Percentiles rank a stretch among this genome's conserved stretches.
phyloP scores from a whole-genome alignment of 2,329 filamentous ascomycete genomes.

The Pezicula carpinea region DNA sequence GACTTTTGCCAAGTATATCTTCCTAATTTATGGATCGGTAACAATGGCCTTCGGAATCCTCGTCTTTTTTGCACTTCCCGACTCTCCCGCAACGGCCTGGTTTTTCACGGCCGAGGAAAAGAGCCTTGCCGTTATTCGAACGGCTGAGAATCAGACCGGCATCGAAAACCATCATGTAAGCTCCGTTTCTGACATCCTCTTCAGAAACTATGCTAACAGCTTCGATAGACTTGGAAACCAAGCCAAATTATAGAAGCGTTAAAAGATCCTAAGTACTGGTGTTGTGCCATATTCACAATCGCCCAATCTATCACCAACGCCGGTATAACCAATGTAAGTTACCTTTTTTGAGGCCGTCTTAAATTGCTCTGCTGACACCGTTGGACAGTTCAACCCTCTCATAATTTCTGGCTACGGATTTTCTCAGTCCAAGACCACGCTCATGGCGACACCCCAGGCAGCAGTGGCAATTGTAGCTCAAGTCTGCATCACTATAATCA shows the following conservation, averaged over 20 bases:
- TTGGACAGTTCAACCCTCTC: conserved; percentile 26
- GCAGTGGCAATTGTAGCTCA: conserved; percentile 2
- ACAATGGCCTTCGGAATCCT: conserved; percentile 26
- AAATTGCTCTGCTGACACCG: neutral
- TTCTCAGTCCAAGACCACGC: conserved; percentile 26
- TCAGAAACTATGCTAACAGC: neutral
- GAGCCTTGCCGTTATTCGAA: conserved; percentile 25
- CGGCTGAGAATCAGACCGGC: conserved; percentile 5
- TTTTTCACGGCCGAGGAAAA: conserved; percentile 34
- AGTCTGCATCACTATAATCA: neutral
- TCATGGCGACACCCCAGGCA: conserved; percentile 58
- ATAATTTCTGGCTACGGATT: conserved; percentile 32
- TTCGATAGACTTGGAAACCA: conserved; percentile 17
- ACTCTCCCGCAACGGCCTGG: conserved; percentile 39
- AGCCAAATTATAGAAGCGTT: conserved; percentile 34
- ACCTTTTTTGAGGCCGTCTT: neutral
- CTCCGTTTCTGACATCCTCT: no score
- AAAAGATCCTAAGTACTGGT: conserved; percentile 28
- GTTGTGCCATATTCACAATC: conserved; percentile 12
- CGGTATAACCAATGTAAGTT: conserved; percentile 31
- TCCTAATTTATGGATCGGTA: conserved; percentile 13
- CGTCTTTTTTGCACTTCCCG: conserved; percentile 41
- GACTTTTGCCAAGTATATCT: conserved; percentile 3
- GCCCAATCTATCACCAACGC: conserved; percentile 32
- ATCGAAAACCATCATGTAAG: conserved; percentile 14